These are phyloP conservation scores for Podospora pseudoanserina DNA, from an alignment of 495 filamentous ascomycete genomes.

Conservation along the genomic window DNA sequence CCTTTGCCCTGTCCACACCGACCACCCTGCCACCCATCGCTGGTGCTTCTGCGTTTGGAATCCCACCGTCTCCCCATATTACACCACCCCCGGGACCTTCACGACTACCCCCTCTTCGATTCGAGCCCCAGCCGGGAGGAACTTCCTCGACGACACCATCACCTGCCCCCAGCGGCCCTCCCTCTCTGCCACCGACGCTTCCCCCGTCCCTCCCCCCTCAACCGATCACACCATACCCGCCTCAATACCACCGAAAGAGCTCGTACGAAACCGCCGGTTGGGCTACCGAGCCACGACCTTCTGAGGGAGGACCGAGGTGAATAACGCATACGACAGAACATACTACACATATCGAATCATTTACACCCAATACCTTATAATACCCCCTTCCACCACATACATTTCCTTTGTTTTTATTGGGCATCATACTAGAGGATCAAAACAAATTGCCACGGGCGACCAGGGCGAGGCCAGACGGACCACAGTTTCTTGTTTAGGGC, in stretches of 20 bases:
- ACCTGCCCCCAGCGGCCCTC: conserved; percentile 16
- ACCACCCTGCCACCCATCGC: conserved; percentile 37
- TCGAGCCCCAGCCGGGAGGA: conserved; percentile 32
- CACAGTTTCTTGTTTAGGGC: not conserved
- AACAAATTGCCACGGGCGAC: not conserved
- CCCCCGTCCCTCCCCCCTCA: conserved; percentile 14
- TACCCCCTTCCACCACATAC: not conserved
- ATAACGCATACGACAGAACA: not conserved
- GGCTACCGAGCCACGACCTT: conserved; percentile 39
- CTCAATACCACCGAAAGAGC: not conserved
- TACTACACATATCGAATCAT: not conserved
- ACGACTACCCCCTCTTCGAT: conserved; percentile 44
- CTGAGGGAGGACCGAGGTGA: conserved; percentile 19
- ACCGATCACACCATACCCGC: conserved; percentile 5
- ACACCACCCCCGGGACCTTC: conserved; percentile 36
- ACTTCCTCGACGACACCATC: conserved; percentile 28
- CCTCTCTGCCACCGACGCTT: conserved; percentile 7
- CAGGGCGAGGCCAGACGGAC: not conserved
- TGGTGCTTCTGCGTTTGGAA: conserved; percentile 24
- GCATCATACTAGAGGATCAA: not conserved
- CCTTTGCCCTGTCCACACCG: conserved; percentile 34
- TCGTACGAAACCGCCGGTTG: conserved; percentile 40
- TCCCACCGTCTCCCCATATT: conserved; percentile 41
- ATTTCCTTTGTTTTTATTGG: conserved; percentile 1
- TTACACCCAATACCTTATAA: not conserved